Percentiles rank a stretch among this genome's conserved stretches.
Evolutionary conservation across 345 rosid species (phyloP).

Genomic region (Melastoma malabathricum): DNA sequence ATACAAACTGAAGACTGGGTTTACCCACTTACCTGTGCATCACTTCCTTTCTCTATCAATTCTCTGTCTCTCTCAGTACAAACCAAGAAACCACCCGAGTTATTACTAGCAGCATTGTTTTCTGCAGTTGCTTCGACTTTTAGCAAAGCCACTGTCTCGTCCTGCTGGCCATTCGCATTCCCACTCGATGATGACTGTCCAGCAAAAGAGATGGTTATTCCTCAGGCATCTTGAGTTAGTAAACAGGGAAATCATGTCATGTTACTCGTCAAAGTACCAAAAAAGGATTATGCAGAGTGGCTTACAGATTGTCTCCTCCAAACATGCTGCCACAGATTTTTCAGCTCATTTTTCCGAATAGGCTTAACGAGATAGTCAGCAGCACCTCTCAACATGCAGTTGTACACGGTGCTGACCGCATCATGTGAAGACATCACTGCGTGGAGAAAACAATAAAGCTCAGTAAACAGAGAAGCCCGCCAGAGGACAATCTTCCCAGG

Average conservation of each 20-base stretch:
- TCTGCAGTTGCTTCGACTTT: slow-evolving; percentile 63
- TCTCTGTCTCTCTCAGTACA: slow-evolving; percentile 25
- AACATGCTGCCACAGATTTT: slow-evolving; percentile 94
- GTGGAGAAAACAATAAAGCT: background rate
- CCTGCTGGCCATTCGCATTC: slow-evolving; percentile 21
- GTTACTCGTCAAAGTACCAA: too few species aligned
- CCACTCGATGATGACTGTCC: slow-evolving; percentile 31
- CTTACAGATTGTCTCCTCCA: slow-evolving; percentile 94
- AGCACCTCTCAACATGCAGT: slow-evolving; percentile 90
- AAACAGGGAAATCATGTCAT: too few species aligned
- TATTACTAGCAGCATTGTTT: slow-evolving; percentile 46
- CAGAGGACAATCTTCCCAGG: too few species aligned
- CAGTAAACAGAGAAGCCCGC: too few species aligned
- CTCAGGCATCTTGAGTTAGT: too few species aligned
- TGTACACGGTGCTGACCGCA: slow-evolving; percentile 71
- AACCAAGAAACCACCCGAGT: slow-evolving; percentile 31
- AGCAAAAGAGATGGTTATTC: slow-evolving; percentile 1
- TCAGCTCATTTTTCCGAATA: slow-evolving; percentile 78
- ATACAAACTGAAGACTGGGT: background rate
- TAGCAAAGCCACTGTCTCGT: slow-evolving; percentile 59
- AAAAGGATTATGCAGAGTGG: background rate
- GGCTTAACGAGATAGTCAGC: slow-evolving; percentile 96
- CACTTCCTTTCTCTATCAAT: slow-evolving; percentile 42
- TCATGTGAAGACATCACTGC: slow-evolving; percentile 96
- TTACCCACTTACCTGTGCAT: slow-evolving; percentile 52